Percentiles rank a stretch among this genome's conserved stretches.
Evolutionary conservation across 345 rosid genomes (phyloP).

Genomic region (Eucalyptus sp.): DNA sequence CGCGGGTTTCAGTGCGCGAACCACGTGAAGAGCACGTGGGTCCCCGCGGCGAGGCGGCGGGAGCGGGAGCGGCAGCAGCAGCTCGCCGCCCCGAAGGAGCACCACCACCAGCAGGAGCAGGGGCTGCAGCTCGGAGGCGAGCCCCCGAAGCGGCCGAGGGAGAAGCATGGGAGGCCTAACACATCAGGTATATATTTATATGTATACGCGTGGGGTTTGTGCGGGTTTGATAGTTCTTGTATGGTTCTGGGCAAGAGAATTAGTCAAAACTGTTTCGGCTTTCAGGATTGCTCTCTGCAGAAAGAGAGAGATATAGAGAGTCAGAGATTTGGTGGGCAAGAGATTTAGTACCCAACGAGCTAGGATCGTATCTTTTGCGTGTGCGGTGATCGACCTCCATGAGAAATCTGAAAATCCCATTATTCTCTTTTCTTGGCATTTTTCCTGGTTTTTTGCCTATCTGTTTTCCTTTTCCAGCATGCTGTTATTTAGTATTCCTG

Average conservation of each 20-base stretch:
- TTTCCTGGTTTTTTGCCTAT: neutral
- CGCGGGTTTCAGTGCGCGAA: slow-evolving; percentile 70
- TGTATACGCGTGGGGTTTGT: neutral
- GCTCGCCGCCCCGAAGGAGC: slow-evolving; percentile 7
- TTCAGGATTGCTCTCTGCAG: neutral
- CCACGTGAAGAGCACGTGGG: slow-evolving; percentile 90
- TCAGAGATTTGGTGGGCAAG: neutral
- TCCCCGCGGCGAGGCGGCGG: slow-evolving; percentile 75
- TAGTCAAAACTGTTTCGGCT: neutral
- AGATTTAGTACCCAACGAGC: neutral
- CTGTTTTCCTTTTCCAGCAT: neutral
- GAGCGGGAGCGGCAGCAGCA: slow-evolving; percentile 28
- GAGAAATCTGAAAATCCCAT: neutral
- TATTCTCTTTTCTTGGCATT: neutral
- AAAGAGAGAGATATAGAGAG: neutral
- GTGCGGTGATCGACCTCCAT: neutral
- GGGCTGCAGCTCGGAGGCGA: neutral
- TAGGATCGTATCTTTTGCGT: neutral
- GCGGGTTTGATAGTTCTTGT: neutral
- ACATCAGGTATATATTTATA: neutral
- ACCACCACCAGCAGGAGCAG: neutral
- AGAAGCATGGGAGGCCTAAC: neutral
- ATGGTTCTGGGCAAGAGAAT: neutral
- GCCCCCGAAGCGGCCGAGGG: neutral
- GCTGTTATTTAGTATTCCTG: neutral